Base-by-base conservation (phyloP, 2,329 filamentous ascomycete genomes). In the Fusarium nanum region DNA sequence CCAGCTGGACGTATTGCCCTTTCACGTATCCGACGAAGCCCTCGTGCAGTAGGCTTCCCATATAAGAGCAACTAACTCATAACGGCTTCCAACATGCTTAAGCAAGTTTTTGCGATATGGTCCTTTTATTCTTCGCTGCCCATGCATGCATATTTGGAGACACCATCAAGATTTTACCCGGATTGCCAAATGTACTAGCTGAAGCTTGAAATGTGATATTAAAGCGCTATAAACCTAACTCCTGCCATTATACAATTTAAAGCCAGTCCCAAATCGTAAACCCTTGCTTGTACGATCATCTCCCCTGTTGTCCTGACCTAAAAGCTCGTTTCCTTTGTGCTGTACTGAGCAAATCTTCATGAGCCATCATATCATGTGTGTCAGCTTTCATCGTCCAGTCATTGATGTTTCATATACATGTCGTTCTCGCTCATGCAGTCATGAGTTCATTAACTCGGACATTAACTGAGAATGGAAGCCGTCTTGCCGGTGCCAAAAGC, bases 401-500 rank as follows among this genome's bases (percentile, higher is more conserved):
- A 22, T 68, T 30, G 10, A 45, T 65, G 23, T 41, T 20, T 55
- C 40, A 13, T 59, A 32, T n/a, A 42, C 30, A 63, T 65, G 16
- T 47, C 23, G 20, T 56, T 32, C 58, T 27, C 45, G 23, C 32
- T 44, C 44, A 49, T 70, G 22, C 18, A 32, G 27, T 50, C 67
- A 53, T 70, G 22, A 30, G 56, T 9, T 54, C 42, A 22, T 54
- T 47, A 56, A 16, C 37, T 27, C 41, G 14, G 16, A 16, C 37
- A 27, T 30, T 60, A 75, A 54, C 70, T 74, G 23, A 60, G 68
- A 40, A 73, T 64, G 1, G 73, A 75, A 49, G 73, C 65, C 2
- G 72, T 56, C 64, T 74, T 75, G 28, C 69, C 66, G 12, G 46
- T 16, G 22, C 67, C 67, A 41, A 70, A 70, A n/a, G 50, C 58